Base-by-base conservation (phyloP, 495 filamentous ascomycete species). In the Echria macrotheca region DNA sequence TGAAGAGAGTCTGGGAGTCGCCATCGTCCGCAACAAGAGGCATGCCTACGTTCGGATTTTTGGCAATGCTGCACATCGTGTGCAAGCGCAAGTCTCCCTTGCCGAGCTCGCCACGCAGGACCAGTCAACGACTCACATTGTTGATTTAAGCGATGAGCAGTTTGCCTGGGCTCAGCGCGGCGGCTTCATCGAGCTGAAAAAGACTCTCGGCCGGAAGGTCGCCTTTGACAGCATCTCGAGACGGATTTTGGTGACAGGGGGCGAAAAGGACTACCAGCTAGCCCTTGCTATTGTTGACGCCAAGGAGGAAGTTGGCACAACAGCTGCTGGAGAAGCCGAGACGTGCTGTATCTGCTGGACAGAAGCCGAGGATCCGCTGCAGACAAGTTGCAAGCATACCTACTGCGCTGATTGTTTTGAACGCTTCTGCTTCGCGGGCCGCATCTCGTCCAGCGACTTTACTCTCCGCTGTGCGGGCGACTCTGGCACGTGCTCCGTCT, bases 321-420 rank as follows among this genome's bases (percentile, higher is more conserved):
- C 36, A 18, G 1, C 8, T n/a, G 5, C 22, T 15, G 3, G 10
- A 24, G 11, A 21, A 31, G 0, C 33, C 25, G 10, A 17, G 5
- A 17, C 64, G 29, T 77, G 74, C 41, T 47, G 68, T 0, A 53
- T 73, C 2, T 78, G 72, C 60, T 73, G 57, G 58, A 66, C 49
- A 9, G 56, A 62, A 24, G 64, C 66, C 4, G 66, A 69, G 23
- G 48, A 71, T 24, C 59, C 71, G 1, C 31, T 73, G 9, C 50
- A 36, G 8, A 71, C 69, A 9, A 12, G 33, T 5, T 79, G 75
- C 50, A 48, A 47, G 2, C 75, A 78, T 49, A 38, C 48, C 9
- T 79, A 76, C 54, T 76, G 74, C 59, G 50, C 52, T 1, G 64
- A 66, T n/a, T 76, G 74, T 44, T 72, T 77, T 44, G 50, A 59